Conservation (phyloP, 805 yeast genomes). For the Ogataea dorogensis region DNA sequence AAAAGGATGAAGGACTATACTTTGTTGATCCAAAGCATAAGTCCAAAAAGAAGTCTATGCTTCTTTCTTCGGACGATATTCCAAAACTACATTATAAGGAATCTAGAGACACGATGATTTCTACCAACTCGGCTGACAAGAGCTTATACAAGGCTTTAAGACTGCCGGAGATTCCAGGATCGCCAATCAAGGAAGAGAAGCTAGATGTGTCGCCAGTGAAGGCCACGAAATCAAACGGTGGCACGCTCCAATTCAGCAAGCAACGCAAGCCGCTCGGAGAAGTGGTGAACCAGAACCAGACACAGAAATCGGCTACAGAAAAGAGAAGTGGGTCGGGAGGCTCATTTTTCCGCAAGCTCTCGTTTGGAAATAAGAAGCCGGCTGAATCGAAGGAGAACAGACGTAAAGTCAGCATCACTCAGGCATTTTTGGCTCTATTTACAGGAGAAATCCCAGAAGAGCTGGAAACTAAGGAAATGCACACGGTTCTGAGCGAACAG, state of each 20-base stretch:
- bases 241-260: conserved; percentile 18
- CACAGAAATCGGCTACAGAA: conserved; percentile 16
- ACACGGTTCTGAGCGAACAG: conserved; percentile 37
- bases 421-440: conserved; percentile 42
- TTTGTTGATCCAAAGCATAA: conserved; percentile 36
- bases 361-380: conserved; percentile 46
- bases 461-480: conserved; percentile 35
- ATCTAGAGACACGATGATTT: conserved; percentile 43
- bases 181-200: conserved; percentile 33
- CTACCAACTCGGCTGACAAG: conserved; percentile 36
- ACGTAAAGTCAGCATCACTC: conserved; percentile 26
- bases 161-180: conserved; percentile 46
- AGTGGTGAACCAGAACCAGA: conserved; percentile 17
- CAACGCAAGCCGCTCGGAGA: conserved; percentile 30
- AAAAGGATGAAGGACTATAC: conserved; percentile 26
- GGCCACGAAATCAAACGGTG: conserved; percentile 16
- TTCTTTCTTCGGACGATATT: conserved; percentile 17
- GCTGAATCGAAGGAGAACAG: conserved; percentile 10
- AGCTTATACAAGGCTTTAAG: conserved; percentile 45
- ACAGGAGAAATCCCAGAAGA: conserved; percentile 25
- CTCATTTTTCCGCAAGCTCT: conserved; percentile 46
- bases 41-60: conserved; percentile 29
- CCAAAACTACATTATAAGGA: conserved; percentile 27
- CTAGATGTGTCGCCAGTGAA: conserved; percentile 4
- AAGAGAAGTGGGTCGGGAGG: conserved; percentile 19